Evolutionary conservation across 768 basidiomycete genomes (phyloP).

Genomic region (button mushroom (Agaricus bisporus)): DNA sequence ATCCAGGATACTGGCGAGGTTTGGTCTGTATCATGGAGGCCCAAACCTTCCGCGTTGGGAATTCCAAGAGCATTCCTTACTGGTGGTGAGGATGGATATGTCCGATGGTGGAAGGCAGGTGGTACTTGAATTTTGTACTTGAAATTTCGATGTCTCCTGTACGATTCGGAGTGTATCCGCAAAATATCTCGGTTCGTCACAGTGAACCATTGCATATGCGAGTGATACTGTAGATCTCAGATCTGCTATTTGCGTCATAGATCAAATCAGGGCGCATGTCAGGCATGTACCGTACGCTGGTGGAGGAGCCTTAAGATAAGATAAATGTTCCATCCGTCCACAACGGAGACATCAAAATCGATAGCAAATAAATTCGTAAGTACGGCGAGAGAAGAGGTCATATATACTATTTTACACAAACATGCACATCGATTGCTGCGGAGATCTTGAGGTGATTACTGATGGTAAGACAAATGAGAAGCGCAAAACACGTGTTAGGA

Average conservation of each 20-base stretch:
- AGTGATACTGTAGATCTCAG: not conserved
- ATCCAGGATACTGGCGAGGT: constrained; percentile 76
- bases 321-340: not conserved
- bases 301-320: no score
- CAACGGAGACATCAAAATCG: not conserved
- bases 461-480: not conserved
- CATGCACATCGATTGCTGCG: not conserved
- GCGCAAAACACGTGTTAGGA: not conserved
- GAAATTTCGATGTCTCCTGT: not conserved
- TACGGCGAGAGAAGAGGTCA: not conserved
- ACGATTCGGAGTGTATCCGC: not conserved
- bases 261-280: not conserved
- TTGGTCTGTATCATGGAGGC: constrained; percentile 81
- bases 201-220: no score
- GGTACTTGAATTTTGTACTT: constrained; percentile 28
- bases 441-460: constrained; percentile 1
- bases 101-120: constrained; percentile 75
- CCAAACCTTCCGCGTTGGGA: constrained; percentile 47
- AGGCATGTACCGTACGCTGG: no score
- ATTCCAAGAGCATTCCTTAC: constrained; percentile 64
- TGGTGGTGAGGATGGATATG: constrained; percentile 69
- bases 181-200: no score
- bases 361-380: constrained; percentile 1
- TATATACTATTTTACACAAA: constrained; percentile 3
- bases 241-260: not conserved